phyloP scores from a whole-genome alignment of 2,329 filamentous ascomycete genomes.

The Parafenestella ontariensis region DNA sequence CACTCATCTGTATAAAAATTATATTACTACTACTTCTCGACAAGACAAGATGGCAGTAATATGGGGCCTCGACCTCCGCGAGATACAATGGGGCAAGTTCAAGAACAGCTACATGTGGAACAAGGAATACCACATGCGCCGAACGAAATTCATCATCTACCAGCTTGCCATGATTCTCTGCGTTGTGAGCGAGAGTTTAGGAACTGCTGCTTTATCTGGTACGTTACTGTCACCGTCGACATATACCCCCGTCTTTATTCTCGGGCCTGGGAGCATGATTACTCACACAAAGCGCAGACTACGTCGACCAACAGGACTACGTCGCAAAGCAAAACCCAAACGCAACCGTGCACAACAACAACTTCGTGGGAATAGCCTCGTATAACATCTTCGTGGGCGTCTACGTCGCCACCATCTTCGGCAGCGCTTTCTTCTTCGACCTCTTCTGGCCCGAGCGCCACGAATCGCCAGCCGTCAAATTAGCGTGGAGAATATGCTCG shows the following conservation, averaged over 20 bases:
- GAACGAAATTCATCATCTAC: constrained; percentile 67
- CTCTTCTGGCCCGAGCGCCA: constrained; percentile 65
- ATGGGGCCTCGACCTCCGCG: constrained; percentile 64
- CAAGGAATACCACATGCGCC: constrained; percentile 61
- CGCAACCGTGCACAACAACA: constrained; percentile 60
- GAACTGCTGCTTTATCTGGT: constrained; percentile 63
- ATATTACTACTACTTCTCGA: neutral
- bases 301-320: constrained; percentile 61
- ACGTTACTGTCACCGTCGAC: constrained; percentile 15
- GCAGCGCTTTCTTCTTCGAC: constrained; percentile 67
- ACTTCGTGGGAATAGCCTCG: constrained; percentile 62
- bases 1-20: no score
- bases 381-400: constrained; percentile 68
- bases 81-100: constrained; percentile 67
- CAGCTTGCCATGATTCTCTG: constrained; percentile 66
- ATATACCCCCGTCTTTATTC: neutral
- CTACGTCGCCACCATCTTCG: constrained; percentile 65
- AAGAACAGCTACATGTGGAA: constrained; percentile 66
- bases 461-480: constrained; percentile 57
- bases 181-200: constrained; percentile 63
- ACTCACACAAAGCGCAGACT: constrained; percentile 51
- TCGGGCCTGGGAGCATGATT: neutral
- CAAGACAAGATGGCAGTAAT: constrained; percentile 53
- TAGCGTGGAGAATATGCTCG: constrained; percentile 63
- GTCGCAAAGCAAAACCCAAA: constrained; percentile 51